Evolutionary conservation across 225 moss, liverwort and hornwort species (phyloP).

Genomic region (Marchantia polymorpha): DNA sequence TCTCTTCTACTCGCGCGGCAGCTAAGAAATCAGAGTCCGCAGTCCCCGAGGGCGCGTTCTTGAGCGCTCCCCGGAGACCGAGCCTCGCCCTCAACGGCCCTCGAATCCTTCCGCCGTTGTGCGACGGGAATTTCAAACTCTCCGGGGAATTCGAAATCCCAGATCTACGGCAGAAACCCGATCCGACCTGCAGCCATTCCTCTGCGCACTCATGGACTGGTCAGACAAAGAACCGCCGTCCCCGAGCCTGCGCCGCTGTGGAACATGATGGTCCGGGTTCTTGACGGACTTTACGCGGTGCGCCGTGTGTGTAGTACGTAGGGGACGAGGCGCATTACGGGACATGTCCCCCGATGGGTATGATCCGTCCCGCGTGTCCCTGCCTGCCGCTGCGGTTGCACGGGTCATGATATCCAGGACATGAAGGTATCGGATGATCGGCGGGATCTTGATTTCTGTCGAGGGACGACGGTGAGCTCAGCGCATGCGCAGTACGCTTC

Average conservation of each 20-base stretch:
- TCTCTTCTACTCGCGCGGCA: background rate
- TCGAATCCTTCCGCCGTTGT: conserved; percentile 1
- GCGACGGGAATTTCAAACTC: background rate
- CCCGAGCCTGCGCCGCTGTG: background rate
- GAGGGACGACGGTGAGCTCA: too few species aligned
- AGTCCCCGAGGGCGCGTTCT: background rate
- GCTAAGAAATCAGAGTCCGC: too few species aligned
- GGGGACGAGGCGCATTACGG: too few species aligned
- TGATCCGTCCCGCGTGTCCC: too few species aligned
- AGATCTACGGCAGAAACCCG: conserved; percentile 7
- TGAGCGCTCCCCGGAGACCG: background rate
- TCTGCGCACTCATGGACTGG: conserved; percentile 4
- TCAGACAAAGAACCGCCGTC: background rate
- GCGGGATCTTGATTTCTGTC: too few species aligned
- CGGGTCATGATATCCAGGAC: too few species aligned
- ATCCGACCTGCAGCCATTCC: background rate
- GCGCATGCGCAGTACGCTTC: too few species aligned
- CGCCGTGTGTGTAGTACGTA: too few species aligned
- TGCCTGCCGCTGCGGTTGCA: too few species aligned
- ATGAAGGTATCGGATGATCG: too few species aligned
- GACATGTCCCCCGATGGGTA: too few species aligned
- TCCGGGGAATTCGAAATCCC: background rate
- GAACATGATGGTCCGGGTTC: conserved; percentile 7
- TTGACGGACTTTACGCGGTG: background rate
- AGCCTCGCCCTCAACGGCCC: conserved; percentile 11